Base-by-base conservation (phyloP, 495 filamentous ascomycete species). In the Penicillium riverlandense region DNA sequence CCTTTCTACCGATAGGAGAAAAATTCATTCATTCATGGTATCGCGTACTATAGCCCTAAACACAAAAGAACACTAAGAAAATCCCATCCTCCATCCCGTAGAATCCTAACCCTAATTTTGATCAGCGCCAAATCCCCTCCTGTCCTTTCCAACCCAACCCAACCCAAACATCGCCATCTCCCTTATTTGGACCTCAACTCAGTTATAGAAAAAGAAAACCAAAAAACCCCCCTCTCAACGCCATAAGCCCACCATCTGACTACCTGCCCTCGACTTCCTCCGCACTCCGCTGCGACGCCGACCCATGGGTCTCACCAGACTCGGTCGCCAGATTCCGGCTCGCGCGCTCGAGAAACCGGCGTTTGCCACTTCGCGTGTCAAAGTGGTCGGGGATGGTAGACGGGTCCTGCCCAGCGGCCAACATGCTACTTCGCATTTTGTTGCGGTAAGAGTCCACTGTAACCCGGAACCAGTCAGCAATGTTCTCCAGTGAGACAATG, bases 391-490 rank as follows among this genome's bases (percentile, higher is more conserved):
- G 84, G 28, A 85, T 77, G 15, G 75, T 74, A 22, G 70, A 65
- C 28, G 85, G 74, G 38, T 91, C 86, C 49, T 90, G 80, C 34
- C 85, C 85, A 9, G 78, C 74, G 11, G 72, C 77, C 40, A 90
- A 72, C 72, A 92, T 88, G 35, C 83, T 84, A 45, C 74, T 84
- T 41, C 83, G 76, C 69, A 90, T 94, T 70, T 96, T 98, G 57
- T 89, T 94, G 30, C 92, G 79, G 62, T 96, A 96, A 43, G 84
- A 86, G 54, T 98, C 92, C 61, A 98, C 91, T 97, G 53, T 47
- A 35, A n/a, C 13, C 10, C 13, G 4, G 29, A 38, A 44, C 12
- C 3, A 27, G 28, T 40, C 38, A 52, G 37, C 34, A 29, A 35
- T 14, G 35, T 34, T 28, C 28, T 22, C 4, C 1, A 14, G 32